phyloP scores from a whole-genome alignment of 306 rosid genomes.

The Castanea sativa region DNA sequence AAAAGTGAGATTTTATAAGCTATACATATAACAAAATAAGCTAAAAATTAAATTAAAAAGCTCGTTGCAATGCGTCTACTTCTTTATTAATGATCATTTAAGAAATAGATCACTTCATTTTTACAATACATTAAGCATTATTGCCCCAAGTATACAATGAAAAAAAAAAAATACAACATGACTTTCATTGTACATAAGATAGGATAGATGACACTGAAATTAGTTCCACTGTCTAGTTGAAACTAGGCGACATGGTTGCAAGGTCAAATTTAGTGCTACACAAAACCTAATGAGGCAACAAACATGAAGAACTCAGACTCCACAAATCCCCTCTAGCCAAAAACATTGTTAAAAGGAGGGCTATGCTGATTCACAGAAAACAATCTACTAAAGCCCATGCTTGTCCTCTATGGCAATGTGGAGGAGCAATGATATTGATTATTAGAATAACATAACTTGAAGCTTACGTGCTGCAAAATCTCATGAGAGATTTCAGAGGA shows the following conservation, averaged over 20 bases:
- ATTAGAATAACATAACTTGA: not conserved
- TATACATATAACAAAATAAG: too few species aligned
- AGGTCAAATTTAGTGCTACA: too few species aligned
- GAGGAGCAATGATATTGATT: not conserved
- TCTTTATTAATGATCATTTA: not conserved
- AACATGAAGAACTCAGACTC: too few species aligned
- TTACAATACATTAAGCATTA: not conserved
- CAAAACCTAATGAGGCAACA: too few species aligned
- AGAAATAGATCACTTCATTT: not conserved
- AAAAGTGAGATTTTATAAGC: too few species aligned
- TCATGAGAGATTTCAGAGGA: not conserved
- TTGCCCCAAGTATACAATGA: not conserved
- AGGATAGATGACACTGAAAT: not conserved
- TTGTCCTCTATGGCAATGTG: not conserved
- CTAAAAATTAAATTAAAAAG: too few species aligned
- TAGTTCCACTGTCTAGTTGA: not conserved
- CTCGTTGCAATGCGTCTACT: too few species aligned
- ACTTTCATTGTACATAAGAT: not conserved
- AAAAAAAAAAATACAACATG: not conserved
- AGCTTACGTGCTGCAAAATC: not conserved
- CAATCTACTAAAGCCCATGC: not conserved
- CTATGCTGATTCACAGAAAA: not conserved
- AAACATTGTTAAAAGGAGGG: too few species aligned
- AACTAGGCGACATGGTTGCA: not conserved
- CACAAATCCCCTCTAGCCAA: too few species aligned